Conservation (phyloP, 2,329 filamentous ascomycete species). For the Aspergillus sp. region DNA sequence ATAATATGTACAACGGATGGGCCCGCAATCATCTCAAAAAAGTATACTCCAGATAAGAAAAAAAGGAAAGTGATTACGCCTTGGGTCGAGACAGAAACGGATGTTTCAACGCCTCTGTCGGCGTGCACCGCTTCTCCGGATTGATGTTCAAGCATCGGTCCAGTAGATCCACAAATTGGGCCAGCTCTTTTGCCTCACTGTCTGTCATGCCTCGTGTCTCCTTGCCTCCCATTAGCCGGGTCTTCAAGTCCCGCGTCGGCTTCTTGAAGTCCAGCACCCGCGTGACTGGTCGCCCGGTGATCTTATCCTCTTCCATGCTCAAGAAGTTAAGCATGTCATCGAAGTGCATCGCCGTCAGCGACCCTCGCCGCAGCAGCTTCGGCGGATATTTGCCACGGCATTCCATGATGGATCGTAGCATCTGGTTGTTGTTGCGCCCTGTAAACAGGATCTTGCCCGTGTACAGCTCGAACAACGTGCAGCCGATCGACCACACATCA, state of each 20-base stretch:
- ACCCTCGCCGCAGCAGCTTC: constrained; percentile 82
- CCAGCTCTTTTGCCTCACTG: constrained; percentile 73
- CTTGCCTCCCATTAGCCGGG: constrained; percentile 67
- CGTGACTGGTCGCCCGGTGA: constrained; percentile 73
- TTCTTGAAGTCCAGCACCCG: constrained; percentile 57
- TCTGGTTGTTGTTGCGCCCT: constrained; percentile 95
- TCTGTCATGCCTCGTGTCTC: constrained; percentile 74
- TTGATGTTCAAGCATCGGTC: constrained; percentile 88
- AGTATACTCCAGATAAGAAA: not conserved
- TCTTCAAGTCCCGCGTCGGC: constrained; percentile 78
- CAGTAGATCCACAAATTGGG: constrained; percentile 81
- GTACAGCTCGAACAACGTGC: constrained; percentile 94
- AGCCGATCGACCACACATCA: constrained; percentile 97
- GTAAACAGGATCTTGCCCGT: constrained; percentile 97
- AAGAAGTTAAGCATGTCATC: constrained; percentile 81
- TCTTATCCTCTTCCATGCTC: constrained; percentile 82
- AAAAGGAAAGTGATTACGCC: constrained; percentile 9
- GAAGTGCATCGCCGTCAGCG: constrained; percentile 76
- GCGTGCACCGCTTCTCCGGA: constrained; percentile 87
- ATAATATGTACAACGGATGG: constrained; percentile 14
- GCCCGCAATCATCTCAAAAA: not conserved
- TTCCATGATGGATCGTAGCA: constrained; percentile 95
- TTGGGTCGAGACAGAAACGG: constrained; percentile 70
- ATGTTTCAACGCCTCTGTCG: constrained; percentile 82
- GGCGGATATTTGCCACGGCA: constrained; percentile 88